Evolutionary conservation across 345 rosid species (phyloP).

Genomic region (Eucalyptus tenuipes): DNA sequence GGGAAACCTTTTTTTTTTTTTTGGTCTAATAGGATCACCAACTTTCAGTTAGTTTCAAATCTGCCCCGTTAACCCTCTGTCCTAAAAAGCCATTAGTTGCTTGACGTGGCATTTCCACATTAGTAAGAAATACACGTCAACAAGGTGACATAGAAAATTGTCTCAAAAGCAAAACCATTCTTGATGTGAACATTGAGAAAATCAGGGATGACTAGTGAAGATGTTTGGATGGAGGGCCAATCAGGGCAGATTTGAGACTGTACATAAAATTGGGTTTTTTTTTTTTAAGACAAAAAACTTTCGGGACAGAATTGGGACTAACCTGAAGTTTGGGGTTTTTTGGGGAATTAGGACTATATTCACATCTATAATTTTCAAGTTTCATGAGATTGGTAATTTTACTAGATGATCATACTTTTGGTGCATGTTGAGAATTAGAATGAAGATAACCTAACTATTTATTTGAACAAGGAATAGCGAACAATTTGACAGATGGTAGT

Average conservation of each 20-base stretch:
- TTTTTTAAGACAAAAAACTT: background rate
- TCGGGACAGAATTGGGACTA: background rate
- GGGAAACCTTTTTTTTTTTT: background rate
- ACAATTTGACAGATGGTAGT: background rate
- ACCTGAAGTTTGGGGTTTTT: background rate
- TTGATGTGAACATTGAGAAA: background rate
- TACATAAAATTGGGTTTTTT: background rate
- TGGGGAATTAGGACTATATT: background rate
- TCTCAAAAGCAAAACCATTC: background rate
- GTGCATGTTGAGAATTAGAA: background rate
- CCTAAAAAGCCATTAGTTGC: background rate
- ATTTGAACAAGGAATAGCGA: background rate
- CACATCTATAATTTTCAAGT: background rate
- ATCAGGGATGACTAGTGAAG: background rate
- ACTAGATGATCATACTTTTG: background rate
- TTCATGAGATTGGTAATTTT: background rate
- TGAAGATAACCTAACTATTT: background rate
- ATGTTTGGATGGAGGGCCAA: background rate
- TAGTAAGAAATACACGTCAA: background rate
- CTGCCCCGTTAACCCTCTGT: background rate
- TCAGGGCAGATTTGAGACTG: background rate
- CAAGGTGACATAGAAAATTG: background rate
- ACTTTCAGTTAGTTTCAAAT: background rate
- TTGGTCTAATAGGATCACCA: background rate
- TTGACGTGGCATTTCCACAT: background rate